Evolutionary conservation across 2,329 filamentous ascomycete species (phyloP).

Genomic region (Trichoderma polysporum): DNA sequence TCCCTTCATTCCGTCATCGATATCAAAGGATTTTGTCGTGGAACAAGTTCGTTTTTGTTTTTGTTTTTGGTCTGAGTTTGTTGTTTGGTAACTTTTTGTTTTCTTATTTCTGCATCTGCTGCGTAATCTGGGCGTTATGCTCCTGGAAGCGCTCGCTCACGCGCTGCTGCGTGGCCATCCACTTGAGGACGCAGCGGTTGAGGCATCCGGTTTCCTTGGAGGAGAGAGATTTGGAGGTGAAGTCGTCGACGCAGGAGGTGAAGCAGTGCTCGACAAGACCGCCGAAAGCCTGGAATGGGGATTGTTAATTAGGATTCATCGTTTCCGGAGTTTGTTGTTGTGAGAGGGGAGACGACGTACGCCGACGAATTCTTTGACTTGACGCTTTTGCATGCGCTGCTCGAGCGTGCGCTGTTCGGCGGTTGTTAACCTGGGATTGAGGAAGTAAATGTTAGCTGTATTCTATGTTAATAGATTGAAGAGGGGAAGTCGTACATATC

Average conservation of each 20-base stretch:
- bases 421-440: conserved; percentile 57
- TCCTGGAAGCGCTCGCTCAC: conserved; percentile 86
- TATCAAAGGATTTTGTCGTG: background rate
- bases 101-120: conserved; percentile 48
- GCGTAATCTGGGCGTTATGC: conserved; percentile 61
- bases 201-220: conserved; percentile 88
- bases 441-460: background rate
- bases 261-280: conserved; percentile 79
- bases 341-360: conserved; percentile 55
- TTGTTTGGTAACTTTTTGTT: background rate
- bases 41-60: background rate
- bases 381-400: conserved; percentile 92
- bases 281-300: conserved; percentile 37
- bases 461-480: background rate
- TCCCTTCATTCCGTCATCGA: background rate
- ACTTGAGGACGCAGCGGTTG: conserved; percentile 93
- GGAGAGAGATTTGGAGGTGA: conserved; percentile 93
- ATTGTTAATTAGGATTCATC: background rate
- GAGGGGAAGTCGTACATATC: conserved; percentile 29
- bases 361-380: conserved; percentile 98
- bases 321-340: background rate
- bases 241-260: conserved; percentile 95
- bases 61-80: background rate
- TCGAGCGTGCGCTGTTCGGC: conserved; percentile 91
- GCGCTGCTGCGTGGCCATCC: conserved; percentile 86